Percentiles rank a stretch among this genome's conserved stretches.
Evolutionary conservation across 352 stramenopile species (phyloP).

Genomic region (Pythium rhizo-oryzae): DNA sequence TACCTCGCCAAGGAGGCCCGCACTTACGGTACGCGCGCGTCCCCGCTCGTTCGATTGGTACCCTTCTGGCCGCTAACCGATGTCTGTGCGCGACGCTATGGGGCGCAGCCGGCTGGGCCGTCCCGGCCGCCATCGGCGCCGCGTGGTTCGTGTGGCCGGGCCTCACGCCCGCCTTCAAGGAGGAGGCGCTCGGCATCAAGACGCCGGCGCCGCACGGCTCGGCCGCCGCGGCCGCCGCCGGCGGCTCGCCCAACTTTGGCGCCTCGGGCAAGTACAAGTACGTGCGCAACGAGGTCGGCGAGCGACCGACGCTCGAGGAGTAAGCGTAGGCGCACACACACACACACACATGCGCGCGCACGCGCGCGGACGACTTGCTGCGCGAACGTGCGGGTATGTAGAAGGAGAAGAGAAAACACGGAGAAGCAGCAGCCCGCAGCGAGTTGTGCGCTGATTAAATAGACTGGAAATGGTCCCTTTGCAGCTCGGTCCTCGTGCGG

Average conservation of each 20-base stretch:
- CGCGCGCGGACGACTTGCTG: no score
- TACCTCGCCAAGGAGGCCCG: conserved; percentile 59
- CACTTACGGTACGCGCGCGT: conserved; percentile 40
- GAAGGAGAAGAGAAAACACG: neutral
- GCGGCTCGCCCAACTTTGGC: conserved; percentile 42
- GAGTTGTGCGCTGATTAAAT: no score
- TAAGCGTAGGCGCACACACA: conserved; percentile 2
- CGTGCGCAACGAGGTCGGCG: conserved; percentile 69
- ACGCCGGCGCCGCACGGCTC: conserved; percentile 28
- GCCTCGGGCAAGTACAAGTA: conserved; percentile 82
- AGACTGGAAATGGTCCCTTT: no score
- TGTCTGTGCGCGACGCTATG: conserved; percentile 8
- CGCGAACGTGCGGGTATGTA: no score
- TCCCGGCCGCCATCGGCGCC: conserved; percentile 47
- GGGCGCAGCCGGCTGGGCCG: conserved; percentile 48
- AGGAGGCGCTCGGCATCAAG: conserved; percentile 69
- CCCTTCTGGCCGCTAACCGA: neutral
- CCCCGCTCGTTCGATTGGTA: neutral
- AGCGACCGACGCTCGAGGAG: conserved; percentile 72
- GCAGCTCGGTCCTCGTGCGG: no score
- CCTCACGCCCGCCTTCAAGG: conserved; percentile 73
- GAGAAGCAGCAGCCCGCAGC: no score
- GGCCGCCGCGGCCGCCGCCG: conserved; percentile 24
- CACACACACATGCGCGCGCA: neutral
- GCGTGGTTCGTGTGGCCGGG: conserved; percentile 77